Evolutionary conservation across 176 grass and related monocot species (phyloP).

Genomic region (Cenchrus americanus): DNA sequence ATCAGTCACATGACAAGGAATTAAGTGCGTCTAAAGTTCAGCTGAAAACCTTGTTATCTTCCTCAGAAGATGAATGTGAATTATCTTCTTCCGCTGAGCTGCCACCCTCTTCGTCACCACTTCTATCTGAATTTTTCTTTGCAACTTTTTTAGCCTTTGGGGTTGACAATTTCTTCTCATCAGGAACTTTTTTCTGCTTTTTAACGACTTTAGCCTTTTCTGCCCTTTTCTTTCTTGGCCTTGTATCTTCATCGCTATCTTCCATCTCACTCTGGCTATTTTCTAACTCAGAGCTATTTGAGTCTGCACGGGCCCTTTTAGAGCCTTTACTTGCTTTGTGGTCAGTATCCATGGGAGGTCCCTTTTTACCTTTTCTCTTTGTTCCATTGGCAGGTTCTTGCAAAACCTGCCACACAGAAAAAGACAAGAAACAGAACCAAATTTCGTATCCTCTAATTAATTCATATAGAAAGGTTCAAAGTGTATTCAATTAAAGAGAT

Average conservation of each 20-base stretch:
- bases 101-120: conserved; percentile 50
- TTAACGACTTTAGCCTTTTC: conserved; percentile 64
- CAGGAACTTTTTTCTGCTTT: conserved; percentile 56
- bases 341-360: conserved; percentile 41
- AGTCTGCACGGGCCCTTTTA: conserved; percentile 68
- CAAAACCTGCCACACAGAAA: conserved; percentile 58
- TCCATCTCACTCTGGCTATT: conserved; percentile 58
- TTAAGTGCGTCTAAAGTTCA: conserved; percentile 15
- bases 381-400: conserved; percentile 72
- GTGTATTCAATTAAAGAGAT: conserved; percentile 30
- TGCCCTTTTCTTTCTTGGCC: conserved; percentile 57
- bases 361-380: conserved; percentile 60
- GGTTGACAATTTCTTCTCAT: conserved; percentile 55
- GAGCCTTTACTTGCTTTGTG: conserved; percentile 44
- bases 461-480: conserved; percentile 30
- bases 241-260: conserved; percentile 53
- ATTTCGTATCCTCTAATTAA: conserved; percentile 29
- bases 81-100: conserved; percentile 55
- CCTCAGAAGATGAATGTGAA: conserved; percentile 67
- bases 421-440: conserved; percentile 28
- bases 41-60: conserved; percentile 61
- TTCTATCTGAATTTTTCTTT: conserved; percentile 48
- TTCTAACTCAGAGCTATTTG: conserved; percentile 62
- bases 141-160: conserved; percentile 60
- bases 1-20: neutral